Base-by-base conservation (phyloP, 306 rosid species). In the Quercus alba region DNA sequence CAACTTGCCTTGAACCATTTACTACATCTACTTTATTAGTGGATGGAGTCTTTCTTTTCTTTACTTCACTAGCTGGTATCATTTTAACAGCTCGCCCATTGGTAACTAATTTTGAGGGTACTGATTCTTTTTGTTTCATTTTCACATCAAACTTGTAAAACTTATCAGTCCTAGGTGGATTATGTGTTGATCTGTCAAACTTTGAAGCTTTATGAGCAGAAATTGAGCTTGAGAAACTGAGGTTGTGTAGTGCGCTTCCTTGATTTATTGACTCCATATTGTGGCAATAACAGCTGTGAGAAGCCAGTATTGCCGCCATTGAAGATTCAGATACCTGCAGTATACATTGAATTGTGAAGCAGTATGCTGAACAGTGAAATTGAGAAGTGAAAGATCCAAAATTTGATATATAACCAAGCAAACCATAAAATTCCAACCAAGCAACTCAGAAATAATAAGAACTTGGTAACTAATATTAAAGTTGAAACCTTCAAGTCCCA, bases 71-170 rank as follows among this genome's bases (percentile, higher is more conserved):
- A 70, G 91, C 78, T 1, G 97, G 99, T 49, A 93, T 92, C 99
- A 93, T 90, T 89, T 80, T 91, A 61, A 89, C 93, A 70, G 92
- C 81, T 84, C 91, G 86, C 70, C 99, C 99, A 80, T 91, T 91
- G 72, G 81, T 77, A 15, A 85, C 87, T 3, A 84, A 76, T 76
- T 82, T 90, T 17, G 96, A 81, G 17, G 91, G 44, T 75, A 91
- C 46, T 41, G 46, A 76, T 58, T 86, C 91, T 19, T 90, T 80
- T 82, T 85, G 92, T 59, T 77, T 83, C 91, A 90, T 87, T 82
- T 87, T 82, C 77, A 90, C 88, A 51, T 58, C 80, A 66, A 91
- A 49, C 62, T 77, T 84, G 10, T 77, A 72, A 79, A 68, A 77
- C 70, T 56, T 83, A 59, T 51, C 68, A 70, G 80, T 70, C 51